Base-by-base conservation (phyloP, 306 rosid species). In the Trifolium repens region DNA sequence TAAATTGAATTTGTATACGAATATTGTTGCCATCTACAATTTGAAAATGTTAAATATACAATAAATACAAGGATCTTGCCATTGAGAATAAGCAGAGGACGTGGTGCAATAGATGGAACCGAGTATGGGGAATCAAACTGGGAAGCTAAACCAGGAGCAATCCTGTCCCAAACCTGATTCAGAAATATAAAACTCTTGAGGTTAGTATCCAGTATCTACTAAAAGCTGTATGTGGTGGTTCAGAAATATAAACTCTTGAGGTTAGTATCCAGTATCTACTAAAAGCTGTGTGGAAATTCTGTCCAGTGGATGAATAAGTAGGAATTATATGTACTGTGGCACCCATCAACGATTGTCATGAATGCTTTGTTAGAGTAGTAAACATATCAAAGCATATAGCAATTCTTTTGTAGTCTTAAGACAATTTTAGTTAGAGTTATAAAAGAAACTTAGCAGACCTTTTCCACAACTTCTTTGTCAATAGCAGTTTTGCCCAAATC, bases 131-230 rank as follows among this genome's bases (percentile, higher is more conserved):
- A 79, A 78, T 88, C 97, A 72, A 91, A 94, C 74, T 86, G 77
- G 67, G 94, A 82, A 75, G 87, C 92, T 49, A 94, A 78, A 80
- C 97, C 97, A 37, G 99, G 99, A 83, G 96, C 96, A 76, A 94
- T 92, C 85, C 86, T 81, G 66, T 92, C 94, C 99, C 96, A 92
- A 44, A 94, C 99, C 99, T 94, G 88, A 61, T 62, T 24, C 78
- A 78, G 78, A 67, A 50, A 62, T 65, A 26, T 15, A 39, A 39
- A 79, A 77, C 67, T 5, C 19, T 12, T 68, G 39, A 57, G 69
- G 46, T 77, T 17, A 35, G 49, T 24, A 53, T 67, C 61, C 34
- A 70, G 27, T 35, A 70, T 74, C 77, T 37, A 82, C 22, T 57
- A 79, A 68, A 68, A 39, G 66, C 27, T 58, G 24, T 22, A 22